Evolutionary conservation across 345 rosid genomes (phyloP), one percentile per base, ranked within the genome.

Genomic region (Luvunga scandens): DNA sequence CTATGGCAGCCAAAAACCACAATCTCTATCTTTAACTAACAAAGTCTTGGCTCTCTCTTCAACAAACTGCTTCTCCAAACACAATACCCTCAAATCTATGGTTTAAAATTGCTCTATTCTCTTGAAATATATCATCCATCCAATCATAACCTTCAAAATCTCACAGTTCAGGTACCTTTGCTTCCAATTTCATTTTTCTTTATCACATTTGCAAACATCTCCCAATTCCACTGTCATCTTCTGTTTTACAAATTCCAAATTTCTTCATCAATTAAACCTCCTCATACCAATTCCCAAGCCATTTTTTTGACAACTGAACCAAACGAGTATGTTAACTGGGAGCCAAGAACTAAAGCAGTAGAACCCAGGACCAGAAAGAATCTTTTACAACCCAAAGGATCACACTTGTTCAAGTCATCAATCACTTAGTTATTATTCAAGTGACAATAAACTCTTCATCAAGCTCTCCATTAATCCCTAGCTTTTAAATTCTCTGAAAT

Each of bases 271-370:
- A 59, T 59, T n/a, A 6, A n/a, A 59, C 62, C 8, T 22, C 62
- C 13, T 59, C 27, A 18, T 7, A 59, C 62, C 62, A n/a, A 59
- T 59, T 9, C 27, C 62, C 12, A 59, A 22, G n/a, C 62, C 28
- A 59, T 59, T 22, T 22, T 45, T 59, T 4, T n/a, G 14, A 9
- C 62, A 59, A 59, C 9, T 59, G 16, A 55, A 71, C 42, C 16
- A 39, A 72, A n/a, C 4, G n/a, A 13, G 53, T 7, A 55, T 34
- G 30, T 48, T 34, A 14, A 2, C 28, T 5, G 30, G 45, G 31
- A 72, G 62, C 56, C 75, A 72, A 55, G 64, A 57, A 33, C 75
- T 38, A 72, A 72, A 60, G 65, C 65, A 72, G 31, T 30, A 27
- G 34, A 28, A 55, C 7, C 65, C 75, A 33, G 6, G 27, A 38